A percentile compares a stretch with the other conserved stretches of the same genome.
phyloP scores from a whole-genome alignment of 192 early-diverging fungal species.

The Podochytrium sp. region DNA sequence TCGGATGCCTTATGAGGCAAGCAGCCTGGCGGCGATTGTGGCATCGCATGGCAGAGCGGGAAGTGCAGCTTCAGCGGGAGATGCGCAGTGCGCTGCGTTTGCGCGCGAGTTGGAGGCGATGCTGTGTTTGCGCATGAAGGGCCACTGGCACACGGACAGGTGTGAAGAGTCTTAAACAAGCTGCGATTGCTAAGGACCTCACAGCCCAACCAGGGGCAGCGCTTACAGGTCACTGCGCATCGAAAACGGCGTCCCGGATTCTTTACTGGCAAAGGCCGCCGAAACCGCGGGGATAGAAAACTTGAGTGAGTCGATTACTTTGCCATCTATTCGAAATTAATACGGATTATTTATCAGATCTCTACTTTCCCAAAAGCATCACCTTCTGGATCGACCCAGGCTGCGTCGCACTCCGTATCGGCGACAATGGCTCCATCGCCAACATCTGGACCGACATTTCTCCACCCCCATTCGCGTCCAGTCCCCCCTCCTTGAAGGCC shows the following conservation, averaged over 20 bases:
- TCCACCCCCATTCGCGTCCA: not conserved
- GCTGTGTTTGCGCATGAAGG: not conserved
- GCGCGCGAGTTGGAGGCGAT: not conserved
- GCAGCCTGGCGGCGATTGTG: not conserved
- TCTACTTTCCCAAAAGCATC: slow-evolving; percentile 20
- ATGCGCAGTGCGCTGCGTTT: not conserved
- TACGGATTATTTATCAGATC: not conserved
- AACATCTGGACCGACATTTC: slow-evolving; percentile 19
- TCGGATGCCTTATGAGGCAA: not conserved
- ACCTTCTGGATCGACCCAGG: slow-evolving; percentile 42
- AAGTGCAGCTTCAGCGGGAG: not conserved
- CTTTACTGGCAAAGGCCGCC: slow-evolving; percentile 11
- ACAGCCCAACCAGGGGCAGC: slow-evolving; percentile 18
- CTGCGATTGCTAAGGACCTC: not conserved
- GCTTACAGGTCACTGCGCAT: slow-evolving; percentile 23
- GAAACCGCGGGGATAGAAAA: not conserved
- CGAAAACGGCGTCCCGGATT: slow-evolving; percentile 14
- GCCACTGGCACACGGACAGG: slow-evolving; percentile 8
- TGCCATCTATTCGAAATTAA: not conserved
- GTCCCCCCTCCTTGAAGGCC: not conserved
- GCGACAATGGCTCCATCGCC: slow-evolving; percentile 22
- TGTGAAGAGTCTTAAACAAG: not conserved
- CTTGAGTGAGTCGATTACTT: not conserved
- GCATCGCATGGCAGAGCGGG: not conserved
- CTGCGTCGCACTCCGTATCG: slow-evolving; percentile 26